Base-by-base conservation (phyloP, 2,329 filamentous ascomycete genomes). In the Pleomassaria siparia region DNA sequence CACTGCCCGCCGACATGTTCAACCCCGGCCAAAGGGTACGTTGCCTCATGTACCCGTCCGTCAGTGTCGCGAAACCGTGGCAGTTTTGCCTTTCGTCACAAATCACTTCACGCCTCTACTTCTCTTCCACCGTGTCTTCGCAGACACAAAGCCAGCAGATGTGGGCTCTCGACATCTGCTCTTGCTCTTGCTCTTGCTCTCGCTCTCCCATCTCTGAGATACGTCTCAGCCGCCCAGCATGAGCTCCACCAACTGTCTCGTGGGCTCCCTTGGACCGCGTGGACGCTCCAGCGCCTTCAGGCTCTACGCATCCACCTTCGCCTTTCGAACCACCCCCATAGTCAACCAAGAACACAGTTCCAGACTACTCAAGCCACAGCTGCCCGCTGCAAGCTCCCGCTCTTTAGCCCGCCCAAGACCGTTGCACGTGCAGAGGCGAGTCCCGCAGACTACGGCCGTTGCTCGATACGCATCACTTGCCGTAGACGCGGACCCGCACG, bases 381-480 rank as follows among this genome's bases (percentile, higher is more conserved):
- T 49, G 32, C 48, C 58, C 44, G 46, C 50, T 44, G 52, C 61
- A 50, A 40, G 49, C 21, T 32, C 51, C 40, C 57, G 58, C 47
- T 63, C 56, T 40, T 49, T 68, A 42, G 55, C 54, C 47, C 62
- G 55, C 30, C 58, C 62, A 15, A 58, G 54, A 33, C 58, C 64
- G 45, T 39, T 67, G 55, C 53, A 45, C 55, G 55, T 70, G 58
- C 66, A 66, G 60, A 56, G 47, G 35, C 59, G 60, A 57, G 57
- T 62, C 49, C 58, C 55, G 18, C 53, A 51, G 21, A 43, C 50
- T 12, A 60, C 64, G 35, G 58, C 60, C 26, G 35, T 64, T 45
- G 60, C 60, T 45, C 60, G 62, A 29, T 63, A 64, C 51, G 64
- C 62, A 57, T 67, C 66, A 48, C 55, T 65, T 53, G 60, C 63